Base-by-base conservation (phyloP, 345 rosid species). In the Firmiana major region DNA sequence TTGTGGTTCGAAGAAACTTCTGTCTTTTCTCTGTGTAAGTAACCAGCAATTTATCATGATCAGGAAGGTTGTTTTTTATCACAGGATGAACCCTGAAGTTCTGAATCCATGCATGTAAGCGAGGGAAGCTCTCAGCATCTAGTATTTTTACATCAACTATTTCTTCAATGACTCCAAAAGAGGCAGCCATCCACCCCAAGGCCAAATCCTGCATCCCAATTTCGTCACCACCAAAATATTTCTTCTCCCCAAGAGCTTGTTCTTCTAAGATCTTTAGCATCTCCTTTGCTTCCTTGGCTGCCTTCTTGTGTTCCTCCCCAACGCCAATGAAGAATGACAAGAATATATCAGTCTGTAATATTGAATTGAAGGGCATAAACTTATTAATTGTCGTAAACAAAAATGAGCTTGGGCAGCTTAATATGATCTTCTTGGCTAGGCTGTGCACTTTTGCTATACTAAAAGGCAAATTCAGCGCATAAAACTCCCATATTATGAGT, bases 301-400 rank as follows among this genome's bases (percentile, higher is more conserved):
- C 87, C 66, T 79, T 79, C 76, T 63, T 68, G 36, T 76, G 87
- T 48, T 81, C 84, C 46, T 79, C 81, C 3, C 87, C 84, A 28
- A 26, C 74, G 12, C 34, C 72, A 17, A 36, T 31, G 72, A 75
- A 75, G 71, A 75, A 75, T 13, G 68, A 26, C 28, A 63, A n/a
- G 24, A 75, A 75, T 13, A 63, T 13, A 49, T 48, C 46, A 9
- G 16, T 71, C 78, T 75, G 49, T 8, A 70, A 2, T 4, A 66
- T 59, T 26, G 36, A 59, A 24, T 26, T 55, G 7, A 58, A 24
- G 31, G 31, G 4, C 36, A 24, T 55, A 9, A 55, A 21, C 26
- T 55, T 53, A 6, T 53, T 53, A 19, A 53, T 53, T 53, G 22
- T 19, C 15, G 0, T 3, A 15, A 13, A 5, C 3, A 45, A 45